phyloP scores from a whole-genome alignment of 345 rosid genomes.

The Salix arbutifolia region DNA sequence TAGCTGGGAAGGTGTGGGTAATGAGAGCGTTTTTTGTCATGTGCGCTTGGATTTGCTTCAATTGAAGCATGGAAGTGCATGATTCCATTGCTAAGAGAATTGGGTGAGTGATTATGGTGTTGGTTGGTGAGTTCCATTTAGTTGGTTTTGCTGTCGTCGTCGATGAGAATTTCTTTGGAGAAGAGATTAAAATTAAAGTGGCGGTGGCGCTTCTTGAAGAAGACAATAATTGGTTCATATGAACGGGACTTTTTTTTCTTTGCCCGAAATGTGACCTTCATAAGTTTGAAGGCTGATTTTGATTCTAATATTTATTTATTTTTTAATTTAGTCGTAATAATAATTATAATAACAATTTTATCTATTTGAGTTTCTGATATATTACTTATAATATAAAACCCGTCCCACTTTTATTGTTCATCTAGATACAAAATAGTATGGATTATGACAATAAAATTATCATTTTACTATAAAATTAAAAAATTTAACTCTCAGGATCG shows the following conservation, averaged over 20 bases:
- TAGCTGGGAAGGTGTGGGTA: conserved; percentile 36
- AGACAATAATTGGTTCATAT: neutral
- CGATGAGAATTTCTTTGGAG: neutral
- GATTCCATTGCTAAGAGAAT: conserved; percentile 32
- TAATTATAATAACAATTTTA: too few species aligned
- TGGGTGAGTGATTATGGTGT: conserved; percentile 30
- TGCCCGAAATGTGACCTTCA: neutral
- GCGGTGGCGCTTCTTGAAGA: neutral
- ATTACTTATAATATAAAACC: too few species aligned
- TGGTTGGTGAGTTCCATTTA: conserved; percentile 41
- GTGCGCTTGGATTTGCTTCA: conserved; percentile 43
- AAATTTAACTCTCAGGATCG: too few species aligned
- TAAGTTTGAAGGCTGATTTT: too few species aligned
- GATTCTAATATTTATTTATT: too few species aligned
- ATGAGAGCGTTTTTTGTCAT: conserved; percentile 36
- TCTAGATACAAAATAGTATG: too few species aligned
- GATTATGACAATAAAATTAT: too few species aligned
- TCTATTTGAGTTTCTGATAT: too few species aligned
- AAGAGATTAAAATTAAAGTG: neutral
- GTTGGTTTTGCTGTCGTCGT: conserved; percentile 16
- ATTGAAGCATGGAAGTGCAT: conserved; percentile 32
- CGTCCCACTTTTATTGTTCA: too few species aligned
- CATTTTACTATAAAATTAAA: too few species aligned
- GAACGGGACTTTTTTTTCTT: too few species aligned
- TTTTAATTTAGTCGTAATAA: too few species aligned